Evolutionary conservation across 257 asterid species (phyloP), one percentile per base, ranked within the genome.

Genomic region (Ballota nigra): DNA sequence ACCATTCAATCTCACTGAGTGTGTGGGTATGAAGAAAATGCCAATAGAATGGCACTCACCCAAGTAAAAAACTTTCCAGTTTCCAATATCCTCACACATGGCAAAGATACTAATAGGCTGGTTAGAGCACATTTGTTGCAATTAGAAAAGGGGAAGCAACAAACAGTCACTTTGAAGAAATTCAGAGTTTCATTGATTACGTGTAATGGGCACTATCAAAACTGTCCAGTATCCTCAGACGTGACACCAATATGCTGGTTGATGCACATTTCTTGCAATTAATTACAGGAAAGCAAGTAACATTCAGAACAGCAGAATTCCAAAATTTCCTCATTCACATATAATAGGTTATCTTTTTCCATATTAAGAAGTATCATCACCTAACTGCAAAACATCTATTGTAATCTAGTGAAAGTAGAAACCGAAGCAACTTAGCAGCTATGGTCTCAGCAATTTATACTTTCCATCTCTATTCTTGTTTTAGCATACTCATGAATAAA

Each of bases 401-500:
- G 16, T 26, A 66, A 18, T 53, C 47, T 38, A 3, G 26, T 31
- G 64, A 29, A 73, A 55, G 24, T 11, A 5, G 34, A 53, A 13
- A 1, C 63, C 31, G 15, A 18, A 3, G 28, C 38, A 29, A 63
- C 33, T 64, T 29, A 15, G 31, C 16, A 51, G 66, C 64, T 52
- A 49, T 22, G 28, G 23, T 47, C 55, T n/a, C 22, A 28, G 51
- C 13, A 51, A 47, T 29, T 43, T 24, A 43, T 9, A 38, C 7
- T 33, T 15, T 29, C 69, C 36, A 29, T 8, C 51, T 13, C 64
- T 49, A 63, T 41, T 55, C 45, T 56, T 47, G 40, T 22, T 20
- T 61, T 47, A 75, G 71, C 40, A 43, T 22, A 59, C 28, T 16
- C 72, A 26, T 65, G 13, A 33, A 63, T 29, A 11, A 63, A 64